A percentile compares a stretch with the other conserved stretches of the same genome.
Conservation (phyloP, 1,139 yeast genomes). For the Debaryomyces psychrophilus region DNA sequence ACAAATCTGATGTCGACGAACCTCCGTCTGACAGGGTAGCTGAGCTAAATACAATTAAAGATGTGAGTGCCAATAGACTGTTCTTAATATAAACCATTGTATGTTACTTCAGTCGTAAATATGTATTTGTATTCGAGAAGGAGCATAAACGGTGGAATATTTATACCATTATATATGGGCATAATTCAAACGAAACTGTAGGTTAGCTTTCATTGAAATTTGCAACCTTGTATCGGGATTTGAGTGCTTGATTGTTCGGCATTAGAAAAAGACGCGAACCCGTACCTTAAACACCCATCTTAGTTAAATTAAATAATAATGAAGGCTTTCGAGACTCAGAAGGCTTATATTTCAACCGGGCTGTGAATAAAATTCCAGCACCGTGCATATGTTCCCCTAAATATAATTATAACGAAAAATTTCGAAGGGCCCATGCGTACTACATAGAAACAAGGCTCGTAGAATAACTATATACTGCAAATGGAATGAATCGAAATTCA, state of each 20-base stretch:
- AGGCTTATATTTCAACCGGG: background rate
- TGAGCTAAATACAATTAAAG: background rate
- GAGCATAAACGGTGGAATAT: background rate
- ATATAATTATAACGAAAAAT: background rate
- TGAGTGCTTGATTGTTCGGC: background rate
- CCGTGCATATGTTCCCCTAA: slow-evolving; percentile 6
- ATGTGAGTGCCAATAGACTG: background rate
- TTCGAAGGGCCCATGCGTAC: background rate
- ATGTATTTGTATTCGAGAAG: background rate
- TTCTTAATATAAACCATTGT: slow-evolving; percentile 6
- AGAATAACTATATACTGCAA: background rate
- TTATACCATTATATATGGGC: slow-evolving; percentile 1
- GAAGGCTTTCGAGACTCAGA: background rate
- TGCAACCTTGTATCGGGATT: slow-evolving; percentile 8
- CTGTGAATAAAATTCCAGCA: slow-evolving; percentile 1
- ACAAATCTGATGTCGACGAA: slow-evolving; percentile 15
- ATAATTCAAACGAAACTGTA: too few species aligned
- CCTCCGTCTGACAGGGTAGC: slow-evolving; percentile 14
- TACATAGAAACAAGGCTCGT: background rate
- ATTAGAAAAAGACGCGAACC: slow-evolving; percentile 5
- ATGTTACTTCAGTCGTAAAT: background rate
- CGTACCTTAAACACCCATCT: slow-evolving; percentile 8
- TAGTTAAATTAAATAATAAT: slow-evolving; percentile 3
- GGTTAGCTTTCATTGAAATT: background rate
- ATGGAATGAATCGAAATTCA: background rate